phyloP scores from a whole-genome alignment of 768 basidiomycete species.

The Goffeauzyma gilvescens region DNA sequence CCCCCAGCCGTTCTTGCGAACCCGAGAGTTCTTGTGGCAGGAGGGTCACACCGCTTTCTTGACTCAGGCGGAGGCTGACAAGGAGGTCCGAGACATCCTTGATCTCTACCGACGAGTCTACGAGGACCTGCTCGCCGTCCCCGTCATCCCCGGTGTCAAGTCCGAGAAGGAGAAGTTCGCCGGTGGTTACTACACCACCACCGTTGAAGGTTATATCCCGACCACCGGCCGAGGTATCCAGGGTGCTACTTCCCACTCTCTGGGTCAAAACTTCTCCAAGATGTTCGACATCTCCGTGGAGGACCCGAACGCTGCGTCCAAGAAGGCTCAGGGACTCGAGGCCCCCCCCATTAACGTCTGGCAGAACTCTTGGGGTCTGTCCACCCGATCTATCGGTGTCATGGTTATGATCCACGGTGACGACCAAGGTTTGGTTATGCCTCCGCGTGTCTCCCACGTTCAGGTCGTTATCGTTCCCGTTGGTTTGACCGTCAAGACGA shows the following conservation, averaged over 20 bases:
- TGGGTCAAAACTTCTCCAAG: slow-evolving; percentile 94
- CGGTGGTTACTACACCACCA: slow-evolving; percentile 92
- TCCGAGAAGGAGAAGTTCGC: slow-evolving; percentile 99
- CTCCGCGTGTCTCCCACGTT: slow-evolving; percentile 83
- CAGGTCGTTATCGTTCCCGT: slow-evolving; percentile 86
- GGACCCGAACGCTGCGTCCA: slow-evolving; percentile 45
- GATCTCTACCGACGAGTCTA: slow-evolving; percentile 89
- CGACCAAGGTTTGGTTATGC: slow-evolving; percentile 88
- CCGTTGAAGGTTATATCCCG: slow-evolving; percentile 92
- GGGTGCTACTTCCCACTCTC: slow-evolving; percentile 88
- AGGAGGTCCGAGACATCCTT: slow-evolving; percentile 79
- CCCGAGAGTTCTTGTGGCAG: slow-evolving; percentile 99
- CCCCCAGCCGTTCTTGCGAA: slow-evolving; percentile 96
- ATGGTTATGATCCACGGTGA: slow-evolving; percentile 99
- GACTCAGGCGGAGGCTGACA: slow-evolving; percentile 71
- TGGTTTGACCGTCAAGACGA: slow-evolving; percentile 73
- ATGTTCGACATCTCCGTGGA: slow-evolving; percentile 99
- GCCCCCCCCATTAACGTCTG: slow-evolving; percentile 60
- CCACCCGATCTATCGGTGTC: slow-evolving; percentile 86
- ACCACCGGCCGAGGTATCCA: slow-evolving; percentile 95
- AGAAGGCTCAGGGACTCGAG: slow-evolving; percentile 34
- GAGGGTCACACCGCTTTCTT: slow-evolving; percentile 95
- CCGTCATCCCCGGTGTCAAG: slow-evolving; percentile 89
- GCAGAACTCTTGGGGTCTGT: slow-evolving; percentile 98
- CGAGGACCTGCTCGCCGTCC: slow-evolving; percentile 90